These are phyloP conservation scores for Urtica urens DNA, from an alignment of 306 rosid species.

Conservation along the genomic window DNA sequence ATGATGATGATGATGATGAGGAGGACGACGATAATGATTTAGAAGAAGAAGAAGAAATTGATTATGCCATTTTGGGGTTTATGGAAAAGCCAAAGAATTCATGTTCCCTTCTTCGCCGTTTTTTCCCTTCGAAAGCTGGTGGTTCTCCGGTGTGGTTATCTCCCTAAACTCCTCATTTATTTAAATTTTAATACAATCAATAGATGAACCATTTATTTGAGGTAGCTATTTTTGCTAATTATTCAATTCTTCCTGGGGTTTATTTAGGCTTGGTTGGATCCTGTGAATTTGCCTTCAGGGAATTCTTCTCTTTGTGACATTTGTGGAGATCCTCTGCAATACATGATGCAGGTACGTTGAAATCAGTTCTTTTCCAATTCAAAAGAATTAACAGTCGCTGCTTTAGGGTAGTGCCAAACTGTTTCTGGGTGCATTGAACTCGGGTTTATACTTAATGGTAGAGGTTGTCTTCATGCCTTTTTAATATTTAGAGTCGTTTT, in stretches of 20 bases:
- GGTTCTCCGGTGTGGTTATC: slow-evolving; percentile 55
- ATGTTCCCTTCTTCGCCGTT: slow-evolving; percentile 45
- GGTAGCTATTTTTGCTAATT: too few relatives aligned
- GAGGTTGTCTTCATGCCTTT: too few relatives aligned
- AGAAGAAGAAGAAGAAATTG: slow-evolving; percentile 38
- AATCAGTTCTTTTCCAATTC: too few relatives aligned
- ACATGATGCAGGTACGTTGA: slow-evolving; percentile 13
- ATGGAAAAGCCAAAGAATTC: slow-evolving; percentile 38
- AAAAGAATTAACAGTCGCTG: too few relatives aligned
- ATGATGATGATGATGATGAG: background rate
- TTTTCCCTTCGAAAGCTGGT: slow-evolving; percentile 85
- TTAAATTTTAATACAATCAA: too few relatives aligned
- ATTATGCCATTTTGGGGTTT: slow-evolving; percentile 47
- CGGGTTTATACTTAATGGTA: too few relatives aligned
- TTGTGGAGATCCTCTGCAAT: slow-evolving; percentile 63
- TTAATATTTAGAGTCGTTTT: too few relatives aligned
- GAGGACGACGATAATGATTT: background rate
- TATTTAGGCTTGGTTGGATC: slow-evolving; percentile 35
- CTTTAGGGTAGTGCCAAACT: too few relatives aligned
- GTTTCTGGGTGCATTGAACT: too few relatives aligned
- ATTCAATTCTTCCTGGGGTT: too few relatives aligned
- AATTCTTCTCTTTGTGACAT: slow-evolving; percentile 49
- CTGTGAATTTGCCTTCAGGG: slow-evolving; percentile 59
- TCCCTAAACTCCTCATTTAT: background rate
- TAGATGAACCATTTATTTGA: too few relatives aligned